Conservation (phyloP, 192 early-diverging fungal genomes). For the Coemansia brasiliensis region DNA sequence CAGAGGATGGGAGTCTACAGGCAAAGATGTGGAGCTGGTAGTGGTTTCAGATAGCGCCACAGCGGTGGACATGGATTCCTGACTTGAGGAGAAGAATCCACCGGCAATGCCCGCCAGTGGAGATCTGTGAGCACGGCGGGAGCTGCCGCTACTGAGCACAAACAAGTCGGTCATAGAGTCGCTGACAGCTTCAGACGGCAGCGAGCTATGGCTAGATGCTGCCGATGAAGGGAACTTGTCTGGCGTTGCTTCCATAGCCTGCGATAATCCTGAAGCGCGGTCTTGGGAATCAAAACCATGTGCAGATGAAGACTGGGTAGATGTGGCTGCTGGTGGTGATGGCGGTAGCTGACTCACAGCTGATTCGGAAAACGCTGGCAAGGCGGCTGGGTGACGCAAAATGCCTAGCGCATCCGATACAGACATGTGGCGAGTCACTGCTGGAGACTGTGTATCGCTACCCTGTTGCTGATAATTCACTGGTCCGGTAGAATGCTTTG, state of each 20-base stretch:
- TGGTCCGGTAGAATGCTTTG: no score
- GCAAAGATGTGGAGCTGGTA: constrained; percentile 5
- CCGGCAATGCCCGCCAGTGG: constrained; percentile 31
- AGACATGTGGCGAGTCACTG: neutral
- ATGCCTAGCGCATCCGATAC: constrained; percentile 9
- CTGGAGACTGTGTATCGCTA: neutral
- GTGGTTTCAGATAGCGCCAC: constrained; percentile 5
- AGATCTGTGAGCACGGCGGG: constrained; percentile 30
- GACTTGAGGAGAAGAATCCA: constrained; percentile 43
- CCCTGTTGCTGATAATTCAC: constrained; percentile 8
- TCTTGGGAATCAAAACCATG: constrained; percentile 22
- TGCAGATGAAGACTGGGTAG: neutral
- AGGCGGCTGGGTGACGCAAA: neutral
- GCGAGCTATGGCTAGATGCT: neutral
- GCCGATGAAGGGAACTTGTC: neutral
- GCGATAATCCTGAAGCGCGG: constrained; percentile 28
- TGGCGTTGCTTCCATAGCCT: constrained; percentile 14
- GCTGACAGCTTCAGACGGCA: constrained; percentile 7
- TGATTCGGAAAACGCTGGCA: no score
- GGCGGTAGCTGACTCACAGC: no score
- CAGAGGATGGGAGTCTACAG: neutral
- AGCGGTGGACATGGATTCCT: constrained; percentile 29
- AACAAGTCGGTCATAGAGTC: constrained; percentile 13
- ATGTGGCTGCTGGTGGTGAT: no score
- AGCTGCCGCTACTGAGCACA: constrained; percentile 10